phyloP scores from a whole-genome alignment of 345 rosid species.

The Camelina hispida region DNA sequence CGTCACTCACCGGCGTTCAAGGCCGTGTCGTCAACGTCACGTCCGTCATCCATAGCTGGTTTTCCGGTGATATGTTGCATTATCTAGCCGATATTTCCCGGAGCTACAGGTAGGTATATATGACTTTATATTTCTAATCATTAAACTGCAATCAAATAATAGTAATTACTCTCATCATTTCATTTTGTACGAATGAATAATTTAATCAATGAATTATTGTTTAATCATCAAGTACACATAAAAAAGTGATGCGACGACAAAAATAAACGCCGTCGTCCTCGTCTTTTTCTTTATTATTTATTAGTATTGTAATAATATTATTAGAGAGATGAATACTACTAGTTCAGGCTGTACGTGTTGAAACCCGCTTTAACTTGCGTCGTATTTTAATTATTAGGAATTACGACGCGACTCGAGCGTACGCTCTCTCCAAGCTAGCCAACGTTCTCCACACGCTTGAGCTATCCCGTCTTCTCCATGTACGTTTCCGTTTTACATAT shows the following conservation, averaged over 20 bases:
- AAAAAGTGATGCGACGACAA: constrained; percentile 41
- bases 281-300: neutral
- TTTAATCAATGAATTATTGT: neutral
- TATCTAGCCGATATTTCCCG: constrained; percentile 74
- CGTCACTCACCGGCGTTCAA: constrained; percentile 61
- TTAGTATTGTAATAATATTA: neutral
- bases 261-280: constrained; percentile 45
- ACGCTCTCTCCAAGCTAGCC: constrained; percentile 95
- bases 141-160: neutral
- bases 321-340: neutral
- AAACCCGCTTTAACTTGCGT: constrained; percentile 10
- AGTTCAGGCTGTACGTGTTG: neutral
- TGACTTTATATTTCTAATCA: neutral
- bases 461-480: constrained; percentile 65
- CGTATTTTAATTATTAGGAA: constrained; percentile 48
- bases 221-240: neutral
- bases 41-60: constrained; percentile 81
- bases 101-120: constrained; percentile 54
- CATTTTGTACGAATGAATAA: neutral
- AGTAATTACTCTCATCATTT: constrained; percentile 43
- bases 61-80: constrained; percentile 72
- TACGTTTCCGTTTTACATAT: neutral
- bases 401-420: constrained; percentile 89
- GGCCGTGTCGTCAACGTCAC: constrained; percentile 92
- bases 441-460: constrained; percentile 86